These are phyloP conservation scores for Mycena epipterygia DNA, from an alignment of 768 basidiomycete genomes.

Conservation along the genomic window DNA sequence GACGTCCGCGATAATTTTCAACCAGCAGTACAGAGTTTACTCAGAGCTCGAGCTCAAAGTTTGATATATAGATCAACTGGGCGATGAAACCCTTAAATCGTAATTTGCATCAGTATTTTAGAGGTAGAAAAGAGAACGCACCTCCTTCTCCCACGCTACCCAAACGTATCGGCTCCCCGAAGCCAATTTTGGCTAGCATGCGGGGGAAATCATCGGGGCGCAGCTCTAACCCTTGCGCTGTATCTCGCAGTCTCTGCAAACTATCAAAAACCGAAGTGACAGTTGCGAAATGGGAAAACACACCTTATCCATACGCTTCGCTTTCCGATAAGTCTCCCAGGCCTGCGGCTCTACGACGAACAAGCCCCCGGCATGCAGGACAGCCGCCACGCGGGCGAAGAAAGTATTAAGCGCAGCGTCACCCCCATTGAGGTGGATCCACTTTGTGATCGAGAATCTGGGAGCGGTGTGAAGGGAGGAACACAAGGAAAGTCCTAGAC, in stretches of 20 bases:
- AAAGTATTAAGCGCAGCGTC: constrained; percentile 80
- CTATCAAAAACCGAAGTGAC: neutral
- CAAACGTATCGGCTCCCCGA: constrained; percentile 60
- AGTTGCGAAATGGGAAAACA: constrained; percentile 20
- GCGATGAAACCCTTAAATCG: constrained; percentile 66
- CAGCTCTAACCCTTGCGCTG: constrained; percentile 65
- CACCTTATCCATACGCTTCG: constrained; percentile 76
- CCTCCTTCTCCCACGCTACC: constrained; percentile 77
- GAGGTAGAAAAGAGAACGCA: constrained; percentile 44
- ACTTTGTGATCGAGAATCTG: constrained; percentile 91
- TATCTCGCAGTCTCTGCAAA: constrained; percentile 69
- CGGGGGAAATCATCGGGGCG: constrained; percentile 75
- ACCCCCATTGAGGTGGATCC: constrained; percentile 89
- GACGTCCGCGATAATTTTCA: no score
- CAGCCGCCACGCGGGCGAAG: constrained; percentile 71
- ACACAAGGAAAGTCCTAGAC: constrained; percentile 39
- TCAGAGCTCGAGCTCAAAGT: constrained; percentile 38
- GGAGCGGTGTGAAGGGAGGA: neutral
- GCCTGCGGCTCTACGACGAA: constrained; percentile 89
- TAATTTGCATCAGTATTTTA: constrained; percentile 7
- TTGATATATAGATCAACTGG: constrained; percentile 76
- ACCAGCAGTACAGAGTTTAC: neutral
- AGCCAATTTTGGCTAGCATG: constrained; percentile 73
- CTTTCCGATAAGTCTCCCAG: constrained; percentile 89
- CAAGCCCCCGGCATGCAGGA: constrained; percentile 72